Percentiles rank a stretch among this genome's conserved stretches.
These are phyloP conservation scores for Eucalyptus regnans DNA, from an alignment of 345 rosid species.

Conservation along the genomic window DNA sequence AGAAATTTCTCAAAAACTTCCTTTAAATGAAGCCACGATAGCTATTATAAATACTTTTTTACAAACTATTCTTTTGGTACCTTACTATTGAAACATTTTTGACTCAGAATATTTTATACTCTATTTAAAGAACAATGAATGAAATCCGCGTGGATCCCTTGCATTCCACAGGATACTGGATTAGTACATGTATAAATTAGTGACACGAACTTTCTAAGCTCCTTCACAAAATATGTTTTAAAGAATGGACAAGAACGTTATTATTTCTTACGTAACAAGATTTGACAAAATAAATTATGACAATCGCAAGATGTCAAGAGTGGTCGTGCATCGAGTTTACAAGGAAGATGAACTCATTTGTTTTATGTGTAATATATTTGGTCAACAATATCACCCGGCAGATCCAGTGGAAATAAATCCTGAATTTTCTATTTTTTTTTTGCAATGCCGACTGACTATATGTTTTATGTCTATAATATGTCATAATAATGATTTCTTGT, in stretches of 20 bases:
- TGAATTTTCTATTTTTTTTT: too few species aligned
- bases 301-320: too few species aligned
- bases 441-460: too few species aligned
- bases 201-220: background rate
- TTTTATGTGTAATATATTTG: too few species aligned
- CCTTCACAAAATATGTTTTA: background rate
- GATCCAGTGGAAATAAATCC: background rate
- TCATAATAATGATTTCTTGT: too few species aligned
- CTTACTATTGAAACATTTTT: background rate
- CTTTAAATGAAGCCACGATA: too few species aligned
- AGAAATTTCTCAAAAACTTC: too few species aligned
- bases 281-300: background rate
- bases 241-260: background rate
- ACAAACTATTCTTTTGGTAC: background rate
- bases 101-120: background rate
- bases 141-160: background rate
- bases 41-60: too few species aligned
- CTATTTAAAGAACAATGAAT: background rate
- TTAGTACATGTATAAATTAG: too few species aligned
- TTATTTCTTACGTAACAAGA: background rate
- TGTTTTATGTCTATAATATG: background rate
- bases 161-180: background rate
- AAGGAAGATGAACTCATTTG: too few species aligned
- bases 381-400: background rate
- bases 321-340: too few species aligned